These are phyloP conservation scores for Rusavskia elegans DNA, from an alignment of 495 filamentous ascomycete genomes.

Conservation along the genomic window DNA sequence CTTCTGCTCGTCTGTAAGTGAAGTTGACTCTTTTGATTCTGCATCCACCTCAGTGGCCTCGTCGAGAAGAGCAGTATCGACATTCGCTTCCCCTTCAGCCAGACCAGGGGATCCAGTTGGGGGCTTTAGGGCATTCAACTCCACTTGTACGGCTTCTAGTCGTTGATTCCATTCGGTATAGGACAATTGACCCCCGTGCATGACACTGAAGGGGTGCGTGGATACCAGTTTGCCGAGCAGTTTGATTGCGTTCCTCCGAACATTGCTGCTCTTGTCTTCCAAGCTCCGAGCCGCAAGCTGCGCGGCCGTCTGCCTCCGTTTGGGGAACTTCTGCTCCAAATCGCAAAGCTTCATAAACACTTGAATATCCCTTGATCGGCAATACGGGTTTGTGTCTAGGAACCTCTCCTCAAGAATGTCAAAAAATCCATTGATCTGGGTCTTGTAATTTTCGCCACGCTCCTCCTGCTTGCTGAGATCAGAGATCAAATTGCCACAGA, in stretches of 20 bases:
- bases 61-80: constrained; percentile 68
- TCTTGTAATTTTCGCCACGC: constrained; percentile 75
- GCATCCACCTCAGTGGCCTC: constrained; percentile 68
- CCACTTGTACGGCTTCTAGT: constrained; percentile 61
- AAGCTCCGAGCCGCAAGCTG: constrained; percentile 76
- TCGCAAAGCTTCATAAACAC: constrained; percentile 86
- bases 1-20: constrained; percentile 44
- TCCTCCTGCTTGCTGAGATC: constrained; percentile 87
- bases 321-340: constrained; percentile 85
- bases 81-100: constrained; percentile 42
- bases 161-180: constrained; percentile 71
- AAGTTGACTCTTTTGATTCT: constrained; percentile 43
- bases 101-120: constrained; percentile 65
- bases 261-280: constrained; percentile 96
- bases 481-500: constrained; percentile 92
- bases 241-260: constrained; percentile 88
- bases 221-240: constrained; percentile 72
- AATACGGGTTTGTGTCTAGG: constrained; percentile 93
- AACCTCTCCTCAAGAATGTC: constrained; percentile 93
- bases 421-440: constrained; percentile 90
- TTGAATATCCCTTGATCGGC: constrained; percentile 78
- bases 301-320: constrained; percentile 70
- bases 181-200: constrained; percentile 78
- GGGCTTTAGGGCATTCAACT: constrained; percentile 67
- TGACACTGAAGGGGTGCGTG: constrained; percentile 82